Evolutionary conservation across 1,284 basidiomycete genomes (phyloP).

Genomic region (Cryptococcus sp.): DNA sequence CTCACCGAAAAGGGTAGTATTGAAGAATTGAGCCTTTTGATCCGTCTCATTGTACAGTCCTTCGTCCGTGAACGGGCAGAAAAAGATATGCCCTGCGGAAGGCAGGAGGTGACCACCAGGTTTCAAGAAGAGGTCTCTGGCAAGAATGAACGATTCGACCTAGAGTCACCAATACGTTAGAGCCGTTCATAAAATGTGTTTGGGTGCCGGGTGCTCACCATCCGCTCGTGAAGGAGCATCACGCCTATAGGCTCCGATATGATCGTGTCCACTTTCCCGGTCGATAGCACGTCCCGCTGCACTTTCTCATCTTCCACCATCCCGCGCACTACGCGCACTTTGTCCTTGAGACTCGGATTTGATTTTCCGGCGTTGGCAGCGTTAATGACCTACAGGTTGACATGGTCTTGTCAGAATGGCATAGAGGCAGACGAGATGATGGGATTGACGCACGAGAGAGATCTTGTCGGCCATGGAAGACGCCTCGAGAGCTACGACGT

Average conservation of each 20-base stretch:
- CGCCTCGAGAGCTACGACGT: conserved; percentile 58
- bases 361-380: conserved; percentile 42
- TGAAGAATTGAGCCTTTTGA: conserved; percentile 55
- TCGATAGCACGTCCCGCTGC: conserved; percentile 41
- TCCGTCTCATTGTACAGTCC: conserved; percentile 56
- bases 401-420: not conserved
- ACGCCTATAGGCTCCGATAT: conserved; percentile 60
- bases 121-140: conserved; percentile 56
- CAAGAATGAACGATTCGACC: conserved; percentile 57
- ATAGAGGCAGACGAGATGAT: not conserved
- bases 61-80: conserved; percentile 57
- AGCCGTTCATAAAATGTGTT: not conserved
- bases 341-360: conserved; percentile 45
- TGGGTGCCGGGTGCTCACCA: conserved; percentile 45
- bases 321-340: conserved; percentile 46
- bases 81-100: conserved; percentile 55
- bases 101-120: conserved; percentile 57
- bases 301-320: conserved; percentile 50
- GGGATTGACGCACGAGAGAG: conserved; percentile 42
- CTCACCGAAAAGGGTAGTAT: conserved; percentile 49
- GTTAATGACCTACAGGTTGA: conserved; percentile 43
- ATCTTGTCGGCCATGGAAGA: conserved; percentile 58
- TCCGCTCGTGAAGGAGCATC: conserved; percentile 58
- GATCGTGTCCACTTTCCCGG: conserved; percentile 57
- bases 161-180: conserved; percentile 7